Conservation (phyloP, 1,284 basidiomycete genomes). For the Phellopilus nigrolimitatus region DNA sequence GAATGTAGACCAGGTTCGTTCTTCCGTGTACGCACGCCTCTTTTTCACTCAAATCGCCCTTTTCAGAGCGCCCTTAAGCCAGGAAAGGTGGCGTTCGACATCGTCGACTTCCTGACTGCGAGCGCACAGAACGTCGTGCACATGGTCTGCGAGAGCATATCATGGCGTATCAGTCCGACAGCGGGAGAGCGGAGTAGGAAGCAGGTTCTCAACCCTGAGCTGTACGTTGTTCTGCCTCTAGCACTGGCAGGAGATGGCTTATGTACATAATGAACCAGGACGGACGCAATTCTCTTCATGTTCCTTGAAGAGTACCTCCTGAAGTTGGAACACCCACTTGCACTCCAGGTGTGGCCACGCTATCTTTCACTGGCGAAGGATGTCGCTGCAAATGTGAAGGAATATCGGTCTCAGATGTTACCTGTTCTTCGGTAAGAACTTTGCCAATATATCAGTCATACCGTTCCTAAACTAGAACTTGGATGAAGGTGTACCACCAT, state of each 20-base stretch:
- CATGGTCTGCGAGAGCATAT: constrained; percentile 84
- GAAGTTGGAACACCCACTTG: constrained; percentile 83
- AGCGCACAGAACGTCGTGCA: constrained; percentile 88
- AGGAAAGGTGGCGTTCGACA: constrained; percentile 67
- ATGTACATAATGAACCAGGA: constrained; percentile 35
- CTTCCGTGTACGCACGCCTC: constrained; percentile 5
- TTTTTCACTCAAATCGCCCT: constrained; percentile 29
- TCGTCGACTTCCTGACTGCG: constrained; percentile 79
- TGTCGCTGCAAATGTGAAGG: constrained; percentile 53
- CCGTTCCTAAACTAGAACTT: neutral
- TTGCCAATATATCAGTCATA: neutral
- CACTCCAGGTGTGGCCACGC: constrained; percentile 87
- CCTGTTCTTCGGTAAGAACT: constrained; percentile 61
- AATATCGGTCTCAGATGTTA: constrained; percentile 70
- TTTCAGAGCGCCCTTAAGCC: constrained; percentile 22
- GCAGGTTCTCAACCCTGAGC: constrained; percentile 54
- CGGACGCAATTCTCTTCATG: constrained; percentile 65
- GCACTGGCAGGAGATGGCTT: neutral
- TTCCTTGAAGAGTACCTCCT: constrained; percentile 89
- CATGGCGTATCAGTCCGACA: constrained; percentile 43
- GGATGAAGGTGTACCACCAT: constrained; percentile 68
- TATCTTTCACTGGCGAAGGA: constrained; percentile 82
- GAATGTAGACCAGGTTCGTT: constrained; percentile 48
- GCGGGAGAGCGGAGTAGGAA: constrained; percentile 53
- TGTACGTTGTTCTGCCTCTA: constrained; percentile 42